Conservation (phyloP, 345 rosid genomes). For the Punica granatum region DNA sequence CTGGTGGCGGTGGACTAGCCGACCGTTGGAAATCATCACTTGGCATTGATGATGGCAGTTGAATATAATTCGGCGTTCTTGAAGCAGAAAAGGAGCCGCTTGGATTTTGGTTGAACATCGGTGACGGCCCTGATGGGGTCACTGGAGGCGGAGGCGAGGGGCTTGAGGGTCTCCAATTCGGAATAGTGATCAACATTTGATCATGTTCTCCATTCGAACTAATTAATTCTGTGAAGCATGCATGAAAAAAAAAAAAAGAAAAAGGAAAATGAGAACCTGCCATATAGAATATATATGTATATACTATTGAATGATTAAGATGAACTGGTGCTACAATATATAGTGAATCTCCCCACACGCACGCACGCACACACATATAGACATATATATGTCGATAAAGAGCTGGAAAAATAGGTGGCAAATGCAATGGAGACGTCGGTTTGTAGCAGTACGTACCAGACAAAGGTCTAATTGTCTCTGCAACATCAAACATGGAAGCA, state of each 20-base stretch:
- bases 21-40: not conserved
- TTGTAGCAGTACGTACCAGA: too few species aligned
- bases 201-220: not conserved
- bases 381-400: too few species aligned
- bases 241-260: not conserved
- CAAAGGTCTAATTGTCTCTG: too few species aligned
- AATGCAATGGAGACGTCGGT: too few species aligned
- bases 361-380: too few species aligned
- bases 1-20: constrained; percentile 1
- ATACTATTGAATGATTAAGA: too few species aligned
- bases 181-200: not conserved
- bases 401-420: too few species aligned
- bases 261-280: too few species aligned
- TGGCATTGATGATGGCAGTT: not conserved
- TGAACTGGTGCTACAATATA: too few species aligned
- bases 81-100: not conserved
- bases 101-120: not conserved
- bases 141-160: not conserved
- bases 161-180: not conserved
- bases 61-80: not conserved
- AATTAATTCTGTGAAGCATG: not conserved
- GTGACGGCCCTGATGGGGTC: not conserved
- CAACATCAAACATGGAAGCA: too few species aligned
- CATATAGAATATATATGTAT: too few species aligned
- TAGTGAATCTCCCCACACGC: too few species aligned